Base-by-base conservation (phyloP, 768 basidiomycete genomes). In the Zangia roseola region DNA sequence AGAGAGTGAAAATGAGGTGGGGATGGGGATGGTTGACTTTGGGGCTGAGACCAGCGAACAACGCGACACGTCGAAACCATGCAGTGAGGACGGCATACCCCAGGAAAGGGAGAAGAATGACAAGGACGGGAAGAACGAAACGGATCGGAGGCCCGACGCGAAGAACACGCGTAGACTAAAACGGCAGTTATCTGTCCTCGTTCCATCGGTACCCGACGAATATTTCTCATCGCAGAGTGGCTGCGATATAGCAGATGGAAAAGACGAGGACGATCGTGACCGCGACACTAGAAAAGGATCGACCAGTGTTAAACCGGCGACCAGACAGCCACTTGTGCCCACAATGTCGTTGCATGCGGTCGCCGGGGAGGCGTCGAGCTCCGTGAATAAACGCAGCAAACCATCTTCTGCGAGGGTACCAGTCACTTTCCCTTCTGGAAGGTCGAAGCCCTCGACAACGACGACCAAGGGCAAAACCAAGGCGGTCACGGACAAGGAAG, bases 121-220 rank as follows among this genome's bases (percentile, higher is more conserved):
- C 10, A 35, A 5, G 10, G 26, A 35, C 5, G 12, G 17, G 19
- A 43, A 9, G 13, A 44, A 28, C 16, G 40, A n/a, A 12, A 24
- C 13, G 2, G 24, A 30, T 20, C 4, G 39, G n/a, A 3, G 21
- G 17, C 40, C 52, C 10, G 38, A n/a, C 10, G 12, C 23, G 5
- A 56, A 52, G 45, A 47, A 12, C 1, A 9, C 40, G 4, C 52
- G 34, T 17, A 47, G 40, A 5, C 50, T 41, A 0, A 67, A 68
- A 34, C 63, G 59, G 19, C 53, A 47, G 14, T 36, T 64, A 4
- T 68, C 63, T 10, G 69, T 71, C 10, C 17, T 69, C 2, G 43
- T 70, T 10, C 68, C 69, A 12, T 31, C 64, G 9, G 37, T 67
- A 0, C 52, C 63, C 6, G 47, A 50, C 31, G 59, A 67, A 2